Evolutionary conservation across 306 rosid species (phyloP).

Genomic region (Vicia faba): DNA sequence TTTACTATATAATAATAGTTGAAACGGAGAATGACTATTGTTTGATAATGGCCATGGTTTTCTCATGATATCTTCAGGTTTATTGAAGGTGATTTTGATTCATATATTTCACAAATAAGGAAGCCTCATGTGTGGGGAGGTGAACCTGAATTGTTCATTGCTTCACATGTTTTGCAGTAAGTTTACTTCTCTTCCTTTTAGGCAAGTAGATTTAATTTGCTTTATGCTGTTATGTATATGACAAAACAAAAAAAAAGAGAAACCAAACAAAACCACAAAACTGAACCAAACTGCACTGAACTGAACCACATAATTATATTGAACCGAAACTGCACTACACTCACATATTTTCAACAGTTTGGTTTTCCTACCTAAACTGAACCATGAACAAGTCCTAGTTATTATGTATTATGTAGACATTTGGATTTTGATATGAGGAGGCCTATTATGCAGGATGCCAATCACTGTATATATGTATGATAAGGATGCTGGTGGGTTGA

Average conservation of each 20-base stretch:
- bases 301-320: neutral
- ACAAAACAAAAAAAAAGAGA: neutral
- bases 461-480: constrained; percentile 90
- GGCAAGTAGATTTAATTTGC: constrained; percentile 7
- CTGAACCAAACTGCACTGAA: neutral
- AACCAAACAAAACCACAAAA: neutral
- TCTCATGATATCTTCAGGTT: constrained; percentile 62
- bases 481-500: constrained; percentile 76
- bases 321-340: neutral
- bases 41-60: constrained; percentile 37
- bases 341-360: neutral
- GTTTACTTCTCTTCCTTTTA: constrained; percentile 34
- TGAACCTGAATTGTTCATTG: constrained; percentile 91
- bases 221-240: neutral
- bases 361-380: neutral
- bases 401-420: neutral
- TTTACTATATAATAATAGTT: no score
- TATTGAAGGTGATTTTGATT: constrained; percentile 89
- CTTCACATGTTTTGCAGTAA: constrained; percentile 88
- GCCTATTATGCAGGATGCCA: constrained; percentile 74
- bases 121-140: constrained; percentile 96
- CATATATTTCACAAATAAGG: constrained; percentile 74
- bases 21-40: no score
- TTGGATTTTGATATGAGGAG: constrained; percentile 33
- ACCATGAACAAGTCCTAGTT: neutral